Conservation (phyloP, 352 stramenopile genomes). For the Thalassiosira delicatula region DNA sequence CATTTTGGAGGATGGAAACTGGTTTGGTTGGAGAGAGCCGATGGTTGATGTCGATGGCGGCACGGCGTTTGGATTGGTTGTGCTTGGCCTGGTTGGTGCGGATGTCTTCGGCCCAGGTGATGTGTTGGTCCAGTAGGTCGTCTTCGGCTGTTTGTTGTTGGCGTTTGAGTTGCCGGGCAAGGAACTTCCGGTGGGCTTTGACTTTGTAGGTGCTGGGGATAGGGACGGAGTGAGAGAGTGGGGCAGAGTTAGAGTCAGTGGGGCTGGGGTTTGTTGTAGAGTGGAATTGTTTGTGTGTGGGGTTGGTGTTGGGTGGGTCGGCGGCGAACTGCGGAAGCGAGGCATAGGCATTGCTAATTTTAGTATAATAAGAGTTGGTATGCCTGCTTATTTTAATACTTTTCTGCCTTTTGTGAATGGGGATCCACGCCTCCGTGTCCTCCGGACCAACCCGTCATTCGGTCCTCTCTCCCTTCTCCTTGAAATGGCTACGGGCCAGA, state of each 20-base stretch:
- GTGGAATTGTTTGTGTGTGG: no score
- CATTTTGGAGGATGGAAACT: not conserved
- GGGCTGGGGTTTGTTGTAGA: not conserved
- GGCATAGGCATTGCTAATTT: conserved; percentile 6
- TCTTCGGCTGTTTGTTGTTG: not conserved
- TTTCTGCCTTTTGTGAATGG: not conserved
- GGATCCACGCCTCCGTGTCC: not conserved
- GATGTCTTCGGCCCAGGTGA: conserved; percentile 11
- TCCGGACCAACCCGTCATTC: conserved; percentile 6
- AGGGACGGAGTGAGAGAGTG: not conserved
- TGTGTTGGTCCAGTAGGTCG: conserved; percentile 10
- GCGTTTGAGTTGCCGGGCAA: not conserved
- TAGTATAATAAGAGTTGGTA: not conserved
- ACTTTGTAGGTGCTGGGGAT: not conserved
- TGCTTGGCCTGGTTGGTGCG: not conserved
- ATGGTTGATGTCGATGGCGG: conserved; percentile 3
- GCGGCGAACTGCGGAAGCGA: not conserved
- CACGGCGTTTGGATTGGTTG: not conserved
- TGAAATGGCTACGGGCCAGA: not conserved
- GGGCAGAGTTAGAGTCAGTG: not conserved
- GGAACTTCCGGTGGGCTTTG: not conserved
- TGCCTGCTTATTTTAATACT: not conserved
- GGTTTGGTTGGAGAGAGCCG: not conserved
- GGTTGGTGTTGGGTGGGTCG: conserved; percentile 3
- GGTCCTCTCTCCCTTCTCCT: not conserved